These are phyloP conservation scores for Amaranthus tricolor DNA, from an alignment of 179 eudicot species.

Conservation along the genomic window DNA sequence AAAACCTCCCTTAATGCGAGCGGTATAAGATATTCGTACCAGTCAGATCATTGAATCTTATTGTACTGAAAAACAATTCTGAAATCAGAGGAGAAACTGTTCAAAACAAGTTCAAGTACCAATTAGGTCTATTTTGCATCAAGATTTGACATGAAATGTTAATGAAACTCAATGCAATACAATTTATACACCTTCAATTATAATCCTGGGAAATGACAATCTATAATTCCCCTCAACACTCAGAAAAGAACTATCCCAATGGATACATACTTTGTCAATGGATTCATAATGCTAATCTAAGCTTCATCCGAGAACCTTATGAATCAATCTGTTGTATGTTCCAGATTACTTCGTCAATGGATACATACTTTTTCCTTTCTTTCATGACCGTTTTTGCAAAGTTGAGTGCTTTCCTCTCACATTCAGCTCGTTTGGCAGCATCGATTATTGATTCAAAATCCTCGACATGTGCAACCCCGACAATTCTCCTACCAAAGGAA, in stretches of 20 bases:
- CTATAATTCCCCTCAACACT: background rate
- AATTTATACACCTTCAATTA: too few relatives aligned
- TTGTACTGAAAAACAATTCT: too few relatives aligned
- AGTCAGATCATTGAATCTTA: too few relatives aligned
- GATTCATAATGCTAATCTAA: too few relatives aligned
- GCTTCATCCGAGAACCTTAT: background rate
- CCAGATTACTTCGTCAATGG: constrained; percentile 60
- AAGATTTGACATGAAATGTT: too few relatives aligned
- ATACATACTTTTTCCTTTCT: constrained; percentile 49
- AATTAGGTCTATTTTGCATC: too few relatives aligned
- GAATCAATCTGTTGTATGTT: constrained; percentile 37
- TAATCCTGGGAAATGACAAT: background rate
- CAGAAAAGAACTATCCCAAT: background rate
- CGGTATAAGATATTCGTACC: too few relatives aligned
- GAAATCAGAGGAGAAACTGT: too few relatives aligned
- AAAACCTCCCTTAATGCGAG: too few relatives aligned
- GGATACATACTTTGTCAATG: too few relatives aligned
- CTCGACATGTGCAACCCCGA: constrained; percentile 95
- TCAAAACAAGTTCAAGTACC: too few relatives aligned
- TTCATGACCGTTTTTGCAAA: constrained; percentile 77
- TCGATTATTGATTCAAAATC: constrained; percentile 83
- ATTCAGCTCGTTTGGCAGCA: constrained; percentile 57
- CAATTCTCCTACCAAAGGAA: constrained; percentile 63
- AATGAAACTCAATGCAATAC: too few relatives aligned
- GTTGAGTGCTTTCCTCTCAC: constrained; percentile 82